Conservation (phyloP, 495 filamentous ascomycete genomes). For the Astrocystis sublimbata region DNA sequence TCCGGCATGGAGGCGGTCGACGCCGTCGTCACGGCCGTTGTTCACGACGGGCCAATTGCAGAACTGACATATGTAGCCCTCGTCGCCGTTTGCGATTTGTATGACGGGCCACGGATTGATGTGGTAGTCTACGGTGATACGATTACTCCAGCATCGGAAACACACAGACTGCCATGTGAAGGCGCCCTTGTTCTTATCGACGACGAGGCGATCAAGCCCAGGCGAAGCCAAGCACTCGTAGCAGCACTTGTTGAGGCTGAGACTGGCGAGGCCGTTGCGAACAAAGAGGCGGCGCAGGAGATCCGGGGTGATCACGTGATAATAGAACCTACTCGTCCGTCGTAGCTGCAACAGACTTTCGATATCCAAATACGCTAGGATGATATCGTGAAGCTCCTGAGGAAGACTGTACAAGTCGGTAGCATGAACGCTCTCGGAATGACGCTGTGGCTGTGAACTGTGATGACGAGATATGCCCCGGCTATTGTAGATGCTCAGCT, state of each 20-base stretch:
- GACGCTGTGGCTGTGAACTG: not conserved
- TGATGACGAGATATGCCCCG: not conserved
- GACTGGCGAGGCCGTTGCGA: conserved; percentile 9
- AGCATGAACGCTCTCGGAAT: not conserved
- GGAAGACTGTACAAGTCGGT: conserved; percentile 22
- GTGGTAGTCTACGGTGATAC: conserved; percentile 24
- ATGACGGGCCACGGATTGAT: conserved; percentile 35
- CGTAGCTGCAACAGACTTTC: conserved; percentile 28
- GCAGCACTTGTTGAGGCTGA: conserved; percentile 25
- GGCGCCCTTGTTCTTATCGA: conserved; percentile 23
- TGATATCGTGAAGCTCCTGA: conserved; percentile 32
- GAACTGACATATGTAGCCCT: conserved; percentile 37
- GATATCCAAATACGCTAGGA: conserved; percentile 31
- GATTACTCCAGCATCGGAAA: conserved; percentile 34
- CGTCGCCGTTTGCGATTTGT: conserved; percentile 29
- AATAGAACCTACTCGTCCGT: conserved; percentile 26
- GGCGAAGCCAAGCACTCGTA: conserved; percentile 31
- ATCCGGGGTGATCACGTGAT: conserved; percentile 29
- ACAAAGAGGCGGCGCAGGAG: conserved; percentile 27
- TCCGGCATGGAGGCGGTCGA: conserved; percentile 30
- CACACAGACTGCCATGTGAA: conserved; percentile 32
- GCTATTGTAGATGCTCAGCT: conserved; percentile 3
- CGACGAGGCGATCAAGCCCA: conserved; percentile 32
- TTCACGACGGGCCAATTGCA: conserved; percentile 35
- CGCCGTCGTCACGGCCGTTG: conserved; percentile 24